Evolutionary conservation across 2,329 filamentous ascomycete genomes (phyloP).

Genomic region (Davidsoniella eucalypti): DNA sequence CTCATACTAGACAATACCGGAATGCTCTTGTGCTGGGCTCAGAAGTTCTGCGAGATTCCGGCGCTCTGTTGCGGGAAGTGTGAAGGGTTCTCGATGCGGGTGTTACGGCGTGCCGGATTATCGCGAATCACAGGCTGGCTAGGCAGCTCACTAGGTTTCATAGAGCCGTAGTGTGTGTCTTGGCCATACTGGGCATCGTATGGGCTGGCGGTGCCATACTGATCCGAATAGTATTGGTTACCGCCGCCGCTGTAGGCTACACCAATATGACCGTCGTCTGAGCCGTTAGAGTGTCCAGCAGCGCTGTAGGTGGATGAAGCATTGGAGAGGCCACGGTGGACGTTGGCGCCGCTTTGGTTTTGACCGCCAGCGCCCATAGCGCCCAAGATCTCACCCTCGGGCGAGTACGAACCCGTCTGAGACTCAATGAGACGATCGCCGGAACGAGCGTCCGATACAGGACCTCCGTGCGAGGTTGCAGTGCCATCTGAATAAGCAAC

Average conservation of each 20-base stretch:
- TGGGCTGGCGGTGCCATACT: constrained; percentile 16
- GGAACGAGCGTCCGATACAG: constrained; percentile 51
- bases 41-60: constrained; percentile 96
- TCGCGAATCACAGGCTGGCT: constrained; percentile 77
- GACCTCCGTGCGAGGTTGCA: constrained; percentile 45
- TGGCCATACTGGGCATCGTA: constrained; percentile 14
- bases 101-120: constrained; percentile 81
- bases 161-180: background rate
- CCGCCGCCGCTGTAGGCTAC: constrained; percentile 33
- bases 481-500: constrained; percentile 50
- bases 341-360: constrained; percentile 31
- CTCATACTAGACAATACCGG: too few relatives aligned
- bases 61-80: constrained; percentile 86
- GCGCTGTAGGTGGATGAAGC: constrained; percentile 92
- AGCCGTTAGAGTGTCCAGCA: constrained; percentile 55
- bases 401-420: constrained; percentile 31
- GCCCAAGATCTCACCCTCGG: constrained; percentile 70
- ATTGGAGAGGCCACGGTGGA: constrained; percentile 82
- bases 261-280: constrained; percentile 32
- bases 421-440: constrained; percentile 44
- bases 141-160: constrained; percentile 25
- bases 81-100: constrained; percentile 78
- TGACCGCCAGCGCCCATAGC: constrained; percentile 54
- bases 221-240: constrained; percentile 25
- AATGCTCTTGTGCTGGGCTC: constrained; percentile 16